phyloP scores from a whole-genome alignment of 331 rosid species.

The Acacia pycnantha region DNA sequence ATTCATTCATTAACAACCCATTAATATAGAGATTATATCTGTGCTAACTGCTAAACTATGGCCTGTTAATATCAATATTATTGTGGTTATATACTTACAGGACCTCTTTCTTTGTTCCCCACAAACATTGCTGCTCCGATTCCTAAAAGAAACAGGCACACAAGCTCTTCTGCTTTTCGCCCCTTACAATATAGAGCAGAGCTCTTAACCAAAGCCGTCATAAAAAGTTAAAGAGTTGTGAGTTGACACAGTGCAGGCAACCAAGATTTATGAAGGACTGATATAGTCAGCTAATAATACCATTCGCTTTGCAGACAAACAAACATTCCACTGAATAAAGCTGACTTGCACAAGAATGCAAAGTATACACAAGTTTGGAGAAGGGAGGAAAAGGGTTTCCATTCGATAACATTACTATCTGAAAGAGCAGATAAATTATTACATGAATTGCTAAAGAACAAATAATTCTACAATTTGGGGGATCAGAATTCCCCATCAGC shows the following conservation, averaged over 20 bases:
- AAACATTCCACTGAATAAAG: not conserved
- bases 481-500: constrained; percentile 46
- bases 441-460: constrained; percentile 49
- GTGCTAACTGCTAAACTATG: not conserved
- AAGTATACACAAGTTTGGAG: not conserved
- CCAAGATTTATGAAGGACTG: not conserved
- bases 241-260: too few species aligned
- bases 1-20: not conserved
- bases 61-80: not conserved
- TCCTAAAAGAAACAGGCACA: not conserved
- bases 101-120: not conserved
- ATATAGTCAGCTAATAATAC: not conserved
- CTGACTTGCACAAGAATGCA: not conserved
- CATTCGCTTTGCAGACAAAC: constrained; percentile 18
- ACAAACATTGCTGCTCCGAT: not conserved
- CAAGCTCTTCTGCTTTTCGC: not conserved
- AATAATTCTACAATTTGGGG: constrained; percentile 49
- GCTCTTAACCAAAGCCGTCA: not conserved
- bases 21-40: not conserved
- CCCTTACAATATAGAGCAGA: not conserved
- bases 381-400: constrained; percentile 16
- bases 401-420: constrained; percentile 39
- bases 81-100: not conserved
- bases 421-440: constrained; percentile 46
- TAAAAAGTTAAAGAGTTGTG: not conserved